Conservation (phyloP, 352 stramenopile species). For the Phytophthora sp. region DNA sequence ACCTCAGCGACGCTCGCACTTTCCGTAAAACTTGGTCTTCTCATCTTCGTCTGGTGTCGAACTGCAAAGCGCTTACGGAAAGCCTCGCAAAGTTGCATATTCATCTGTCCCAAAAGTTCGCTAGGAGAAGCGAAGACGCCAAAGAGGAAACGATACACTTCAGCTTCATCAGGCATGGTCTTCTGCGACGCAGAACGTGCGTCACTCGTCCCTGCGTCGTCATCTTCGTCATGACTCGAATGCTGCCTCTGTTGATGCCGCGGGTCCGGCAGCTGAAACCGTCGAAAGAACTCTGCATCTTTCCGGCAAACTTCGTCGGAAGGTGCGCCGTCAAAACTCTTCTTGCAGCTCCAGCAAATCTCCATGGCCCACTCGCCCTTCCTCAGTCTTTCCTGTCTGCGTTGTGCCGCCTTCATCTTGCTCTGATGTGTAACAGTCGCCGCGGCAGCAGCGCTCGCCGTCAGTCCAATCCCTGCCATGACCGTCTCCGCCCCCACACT, state of each 20-base stretch:
- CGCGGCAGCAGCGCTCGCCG: conserved; percentile 57
- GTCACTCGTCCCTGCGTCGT: neutral
- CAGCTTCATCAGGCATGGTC: conserved; percentile 39
- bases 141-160: conserved; percentile 70
- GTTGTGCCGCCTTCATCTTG: conserved; percentile 49
- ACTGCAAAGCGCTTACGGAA: conserved; percentile 48
- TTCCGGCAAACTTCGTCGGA: conserved; percentile 64
- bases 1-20: conserved; percentile 13
- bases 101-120: conserved; percentile 71
- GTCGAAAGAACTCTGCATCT: conserved; percentile 58
- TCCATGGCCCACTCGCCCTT: conserved; percentile 70
- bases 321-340: conserved; percentile 40
- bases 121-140: conserved; percentile 54
- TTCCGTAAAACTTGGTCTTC: conserved; percentile 18
- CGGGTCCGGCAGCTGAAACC: conserved; percentile 47
- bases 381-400: conserved; percentile 46
- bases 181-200: neutral
- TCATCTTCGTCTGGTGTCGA: conserved; percentile 33
- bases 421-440: conserved; percentile 59
- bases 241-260: neutral
- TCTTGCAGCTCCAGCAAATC: conserved; percentile 75
- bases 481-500: conserved; percentile 62
- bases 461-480: conserved; percentile 64
- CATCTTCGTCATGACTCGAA: neutral
- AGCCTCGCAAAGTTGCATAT: conserved; percentile 54